phyloP scores from a whole-genome alignment of 306 rosid species.

The Alnus glutinosa region DNA sequence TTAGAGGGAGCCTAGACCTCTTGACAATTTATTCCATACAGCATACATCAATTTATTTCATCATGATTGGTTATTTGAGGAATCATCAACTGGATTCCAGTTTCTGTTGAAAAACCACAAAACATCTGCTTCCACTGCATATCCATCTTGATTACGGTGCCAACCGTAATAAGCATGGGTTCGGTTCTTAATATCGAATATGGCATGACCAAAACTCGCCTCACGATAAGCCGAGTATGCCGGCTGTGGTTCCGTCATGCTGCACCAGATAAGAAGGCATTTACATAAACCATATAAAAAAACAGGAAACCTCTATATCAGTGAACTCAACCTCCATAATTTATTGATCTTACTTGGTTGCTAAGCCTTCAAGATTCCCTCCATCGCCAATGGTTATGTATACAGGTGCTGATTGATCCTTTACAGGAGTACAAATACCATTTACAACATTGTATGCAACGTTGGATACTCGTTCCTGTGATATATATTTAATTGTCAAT shows the following conservation, averaged over 20 bases:
- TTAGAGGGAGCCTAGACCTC: too few relatives aligned
- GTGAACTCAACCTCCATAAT: neutral
- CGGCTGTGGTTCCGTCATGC: conserved; percentile 64
- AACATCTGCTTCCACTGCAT: conserved; percentile 53
- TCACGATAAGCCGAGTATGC: conserved; percentile 56
- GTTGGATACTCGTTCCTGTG: conserved; percentile 59
- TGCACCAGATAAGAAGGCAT: conserved; percentile 21
- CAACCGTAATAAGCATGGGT: conserved; percentile 56
- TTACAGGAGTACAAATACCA: conserved; percentile 49
- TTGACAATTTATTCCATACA: neutral
- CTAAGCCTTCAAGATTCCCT: conserved; percentile 62
- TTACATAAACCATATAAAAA: neutral
- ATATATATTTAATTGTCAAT: conserved; percentile 6
- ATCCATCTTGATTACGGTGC: conserved; percentile 58
- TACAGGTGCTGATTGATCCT: conserved; percentile 53
- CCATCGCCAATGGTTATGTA: conserved; percentile 66
- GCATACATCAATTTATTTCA: neutral
- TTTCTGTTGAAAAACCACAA: conserved; percentile 53
- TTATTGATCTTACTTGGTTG: conserved; percentile 40
- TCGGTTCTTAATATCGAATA: conserved; percentile 48
- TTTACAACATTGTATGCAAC: conserved; percentile 50
- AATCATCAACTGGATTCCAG: conserved; percentile 40
- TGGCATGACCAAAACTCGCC: conserved; percentile 60
- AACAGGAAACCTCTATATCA: neutral
- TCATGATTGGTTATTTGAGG: conserved; percentile 21